These are phyloP conservation scores for Penicillium coffeae DNA, from an alignment of 495 filamentous ascomycete genomes.

Conservation along the genomic window DNA sequence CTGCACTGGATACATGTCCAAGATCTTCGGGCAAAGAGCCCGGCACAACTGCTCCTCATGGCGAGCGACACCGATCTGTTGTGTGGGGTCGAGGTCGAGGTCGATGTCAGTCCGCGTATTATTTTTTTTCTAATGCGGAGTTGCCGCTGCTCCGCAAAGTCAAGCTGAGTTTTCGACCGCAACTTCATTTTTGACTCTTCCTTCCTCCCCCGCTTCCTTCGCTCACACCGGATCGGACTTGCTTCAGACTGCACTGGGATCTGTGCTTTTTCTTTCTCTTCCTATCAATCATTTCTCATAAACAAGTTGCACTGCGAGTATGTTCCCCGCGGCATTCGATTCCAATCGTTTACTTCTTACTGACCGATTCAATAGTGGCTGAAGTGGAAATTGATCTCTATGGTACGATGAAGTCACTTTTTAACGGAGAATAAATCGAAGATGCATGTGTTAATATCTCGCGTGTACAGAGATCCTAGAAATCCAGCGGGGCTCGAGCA, in stretches of 20 bases:
- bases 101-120: background rate
- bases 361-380: constrained; percentile 34
- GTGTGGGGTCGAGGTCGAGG: background rate
- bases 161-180: constrained; percentile 22
- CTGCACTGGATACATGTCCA: constrained; percentile 45
- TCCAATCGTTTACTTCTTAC: constrained; percentile 5
- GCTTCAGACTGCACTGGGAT: too few species aligned
- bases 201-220: constrained; percentile 6
- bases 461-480: constrained; percentile 64
- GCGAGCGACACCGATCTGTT: background rate
- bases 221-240: background rate
- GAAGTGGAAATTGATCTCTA: constrained; percentile 42
- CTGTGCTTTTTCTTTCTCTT: background rate
- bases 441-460: background rate
- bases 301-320: background rate
- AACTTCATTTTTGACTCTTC: constrained; percentile 11
- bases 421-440: background rate
- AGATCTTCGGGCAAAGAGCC: constrained; percentile 32
- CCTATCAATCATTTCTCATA: background rate
- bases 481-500: constrained; percentile 62
- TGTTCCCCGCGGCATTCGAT: background rate
- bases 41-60: constrained; percentile 24
- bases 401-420: constrained; percentile 22
- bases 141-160: constrained; percentile 19
- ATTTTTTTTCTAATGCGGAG: constrained; percentile 17